phyloP scores from a whole-genome alignment of 805 yeast species.

The Candida sakaeoensis region DNA sequence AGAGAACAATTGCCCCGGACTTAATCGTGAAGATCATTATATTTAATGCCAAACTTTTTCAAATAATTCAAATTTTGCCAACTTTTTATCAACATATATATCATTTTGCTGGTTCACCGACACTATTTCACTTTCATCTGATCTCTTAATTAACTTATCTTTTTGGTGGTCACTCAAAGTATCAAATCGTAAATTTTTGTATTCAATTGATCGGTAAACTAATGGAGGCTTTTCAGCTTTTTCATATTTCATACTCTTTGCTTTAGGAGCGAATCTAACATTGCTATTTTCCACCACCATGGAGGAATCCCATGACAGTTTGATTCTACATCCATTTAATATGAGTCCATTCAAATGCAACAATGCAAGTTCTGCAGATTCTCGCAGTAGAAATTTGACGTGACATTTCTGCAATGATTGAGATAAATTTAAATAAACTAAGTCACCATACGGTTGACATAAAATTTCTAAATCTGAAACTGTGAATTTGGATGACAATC shows the following conservation, averaged over 20 bases:
- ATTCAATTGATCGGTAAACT: slow-evolving; percentile 15
- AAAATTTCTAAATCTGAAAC: slow-evolving; percentile 58
- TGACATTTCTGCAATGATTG: slow-evolving; percentile 19
- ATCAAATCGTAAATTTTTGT: slow-evolving; percentile 18
- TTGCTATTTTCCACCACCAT: slow-evolving; percentile 4
- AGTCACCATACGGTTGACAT: slow-evolving; percentile 63
- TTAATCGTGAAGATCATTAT: slow-evolving; percentile 39
- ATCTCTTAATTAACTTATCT: slow-evolving; percentile 6
- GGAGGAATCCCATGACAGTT: slow-evolving; percentile 29
- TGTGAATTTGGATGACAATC: slow-evolving; percentile 55
- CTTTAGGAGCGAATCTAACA: slow-evolving; percentile 5
- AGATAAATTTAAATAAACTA: slow-evolving; percentile 22
- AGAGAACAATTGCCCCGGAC: slow-evolving; percentile 47
- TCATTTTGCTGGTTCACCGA: slow-evolving; percentile 18
- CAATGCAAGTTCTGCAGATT: slow-evolving; percentile 37
- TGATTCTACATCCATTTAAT: slow-evolving; percentile 26
- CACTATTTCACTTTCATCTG: slow-evolving; percentile 14
- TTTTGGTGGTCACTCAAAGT: slow-evolving; percentile 12
- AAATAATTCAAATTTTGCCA: slow-evolving; percentile 11
- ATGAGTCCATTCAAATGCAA: slow-evolving; percentile 26
- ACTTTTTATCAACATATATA: slow-evolving; percentile 14
- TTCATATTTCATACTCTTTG: slow-evolving; percentile 9
- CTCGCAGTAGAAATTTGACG: slow-evolving; percentile 26
- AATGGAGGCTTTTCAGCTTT: slow-evolving; percentile 16
- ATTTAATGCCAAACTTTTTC: slow-evolving; percentile 7